Evolutionary conservation across 1,284 basidiomycete genomes (phyloP).

Genomic region (Sanghuangporus sanghuang): DNA sequence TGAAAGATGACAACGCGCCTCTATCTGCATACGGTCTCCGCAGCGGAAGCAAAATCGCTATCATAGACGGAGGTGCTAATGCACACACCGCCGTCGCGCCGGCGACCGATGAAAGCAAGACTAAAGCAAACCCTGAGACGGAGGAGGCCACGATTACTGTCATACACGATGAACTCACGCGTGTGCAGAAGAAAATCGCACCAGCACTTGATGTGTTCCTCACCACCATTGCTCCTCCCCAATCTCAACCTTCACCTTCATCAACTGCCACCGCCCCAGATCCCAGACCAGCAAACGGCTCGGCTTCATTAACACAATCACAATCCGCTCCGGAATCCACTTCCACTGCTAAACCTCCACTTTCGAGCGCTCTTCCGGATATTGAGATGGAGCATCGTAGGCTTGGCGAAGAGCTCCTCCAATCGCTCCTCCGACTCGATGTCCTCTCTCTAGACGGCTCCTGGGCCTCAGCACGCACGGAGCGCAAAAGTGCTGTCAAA

Average conservation of each 20-base stretch:
- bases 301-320: slow-evolving; percentile 3
- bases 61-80: slow-evolving; percentile 43
- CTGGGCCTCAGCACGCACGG: slow-evolving; percentile 65
- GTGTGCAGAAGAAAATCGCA: slow-evolving; percentile 46
- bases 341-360: neutral
- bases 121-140: slow-evolving; percentile 31
- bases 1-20: slow-evolving; percentile 69
- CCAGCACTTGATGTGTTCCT: slow-evolving; percentile 57
- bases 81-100: slow-evolving; percentile 24
- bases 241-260: slow-evolving; percentile 16
- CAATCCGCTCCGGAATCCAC: neutral
- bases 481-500: slow-evolving; percentile 72
- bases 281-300: slow-evolving; percentile 18
- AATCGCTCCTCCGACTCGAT: slow-evolving; percentile 72
- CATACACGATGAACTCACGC: slow-evolving; percentile 56
- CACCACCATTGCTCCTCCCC: slow-evolving; percentile 27
- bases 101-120: slow-evolving; percentile 19
- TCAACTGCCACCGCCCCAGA: slow-evolving; percentile 19
- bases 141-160: slow-evolving; percentile 48
- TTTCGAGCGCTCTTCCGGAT: slow-evolving; percentile 7
- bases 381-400: slow-evolving; percentile 46
- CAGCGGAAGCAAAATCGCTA: slow-evolving; percentile 53
- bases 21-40: slow-evolving; percentile 45
- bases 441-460: slow-evolving; percentile 60
- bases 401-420: slow-evolving; percentile 68